Evolutionary conservation across 257 asterid genomes (phyloP).

Genomic region (Capsicum baccatum): DNA sequence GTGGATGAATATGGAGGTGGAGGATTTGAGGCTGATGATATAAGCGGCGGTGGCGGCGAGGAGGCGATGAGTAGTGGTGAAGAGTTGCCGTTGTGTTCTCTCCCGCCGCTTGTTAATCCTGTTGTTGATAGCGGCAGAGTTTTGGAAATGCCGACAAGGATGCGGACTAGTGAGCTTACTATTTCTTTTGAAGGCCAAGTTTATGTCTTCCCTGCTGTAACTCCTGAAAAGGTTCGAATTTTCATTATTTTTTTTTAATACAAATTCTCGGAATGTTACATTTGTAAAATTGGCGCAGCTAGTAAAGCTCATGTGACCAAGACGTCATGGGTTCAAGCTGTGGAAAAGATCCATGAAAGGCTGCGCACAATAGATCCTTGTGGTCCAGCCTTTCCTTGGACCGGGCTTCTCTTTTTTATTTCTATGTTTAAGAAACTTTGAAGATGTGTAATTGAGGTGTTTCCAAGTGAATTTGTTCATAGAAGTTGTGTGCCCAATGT

Average conservation of each 20-base stretch:
- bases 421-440: too few species aligned
- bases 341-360: too few species aligned
- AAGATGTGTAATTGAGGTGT: not conserved
- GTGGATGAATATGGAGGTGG: conserved; percentile 52
- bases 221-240: conserved; percentile 57
- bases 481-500: not conserved
- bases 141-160: conserved; percentile 11
- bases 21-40: conserved; percentile 51
- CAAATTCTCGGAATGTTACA: too few species aligned
- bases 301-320: too few species aligned
- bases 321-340: too few species aligned
- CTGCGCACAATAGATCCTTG: too few species aligned
- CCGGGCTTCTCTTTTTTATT: too few species aligned
- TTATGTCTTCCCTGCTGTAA: conserved; percentile 65
- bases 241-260: not conserved
- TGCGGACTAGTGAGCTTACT: conserved; percentile 55
- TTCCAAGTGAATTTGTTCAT: not conserved
- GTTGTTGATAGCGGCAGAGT: conserved; percentile 33
- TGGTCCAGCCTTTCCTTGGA: too few species aligned
- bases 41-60: conserved; percentile 36
- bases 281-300: too few species aligned
- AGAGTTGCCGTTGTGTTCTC: conserved; percentile 38
- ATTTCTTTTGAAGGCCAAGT: conserved; percentile 69
- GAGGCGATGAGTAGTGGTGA: conserved; percentile 41
- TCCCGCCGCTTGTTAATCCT: conserved; percentile 33